phyloP scores from a whole-genome alignment of 495 filamentous ascomycete species.

The Neohortaea acidophila region DNA sequence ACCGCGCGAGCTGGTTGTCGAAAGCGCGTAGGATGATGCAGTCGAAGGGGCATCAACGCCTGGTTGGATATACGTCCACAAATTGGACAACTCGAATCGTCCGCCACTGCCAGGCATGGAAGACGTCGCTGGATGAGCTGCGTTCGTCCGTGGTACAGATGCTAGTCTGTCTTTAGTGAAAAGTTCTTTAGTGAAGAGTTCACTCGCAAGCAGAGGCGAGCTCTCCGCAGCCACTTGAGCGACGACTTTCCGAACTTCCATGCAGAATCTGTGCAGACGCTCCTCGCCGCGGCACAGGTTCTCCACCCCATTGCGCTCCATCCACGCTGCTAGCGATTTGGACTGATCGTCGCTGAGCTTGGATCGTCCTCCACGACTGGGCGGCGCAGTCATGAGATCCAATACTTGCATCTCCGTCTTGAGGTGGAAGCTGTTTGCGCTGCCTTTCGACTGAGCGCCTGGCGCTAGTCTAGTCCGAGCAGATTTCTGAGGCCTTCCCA shows the following conservation, averaged over 20 bases:
- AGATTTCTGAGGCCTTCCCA: constrained; percentile 47
- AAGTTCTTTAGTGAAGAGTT: constrained; percentile 64
- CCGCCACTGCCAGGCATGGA: constrained; percentile 49
- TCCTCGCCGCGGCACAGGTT: constrained; percentile 96
- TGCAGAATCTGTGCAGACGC: constrained; percentile 83
- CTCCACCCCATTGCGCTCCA: constrained; percentile 65
- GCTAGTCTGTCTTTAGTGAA: too few species aligned
- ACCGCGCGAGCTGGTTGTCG: constrained; percentile 41
- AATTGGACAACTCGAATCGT: constrained; percentile 1
- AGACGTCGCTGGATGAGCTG: too few species aligned
- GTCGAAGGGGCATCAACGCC: constrained; percentile 12
- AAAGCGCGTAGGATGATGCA: constrained; percentile 10
- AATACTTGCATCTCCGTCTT: constrained; percentile 76
- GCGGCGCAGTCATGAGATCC: constrained; percentile 68
- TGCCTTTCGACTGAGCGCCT: constrained; percentile 33
- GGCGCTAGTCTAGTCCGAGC: constrained; percentile 23
- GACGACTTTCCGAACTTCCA: constrained; percentile 77
- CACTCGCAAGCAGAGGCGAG: constrained; percentile 84
- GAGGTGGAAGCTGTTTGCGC: constrained; percentile 54
- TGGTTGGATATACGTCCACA: constrained; percentile 5
- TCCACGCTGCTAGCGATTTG: constrained; percentile 70
- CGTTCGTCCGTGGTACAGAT: too few species aligned
- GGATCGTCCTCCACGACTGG: constrained; percentile 76
- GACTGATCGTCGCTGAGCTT: constrained; percentile 95
- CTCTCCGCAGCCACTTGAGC: constrained; percentile 73